phyloP scores from a whole-genome alignment of 129 eudicot species.

The Silybum marianum region DNA sequence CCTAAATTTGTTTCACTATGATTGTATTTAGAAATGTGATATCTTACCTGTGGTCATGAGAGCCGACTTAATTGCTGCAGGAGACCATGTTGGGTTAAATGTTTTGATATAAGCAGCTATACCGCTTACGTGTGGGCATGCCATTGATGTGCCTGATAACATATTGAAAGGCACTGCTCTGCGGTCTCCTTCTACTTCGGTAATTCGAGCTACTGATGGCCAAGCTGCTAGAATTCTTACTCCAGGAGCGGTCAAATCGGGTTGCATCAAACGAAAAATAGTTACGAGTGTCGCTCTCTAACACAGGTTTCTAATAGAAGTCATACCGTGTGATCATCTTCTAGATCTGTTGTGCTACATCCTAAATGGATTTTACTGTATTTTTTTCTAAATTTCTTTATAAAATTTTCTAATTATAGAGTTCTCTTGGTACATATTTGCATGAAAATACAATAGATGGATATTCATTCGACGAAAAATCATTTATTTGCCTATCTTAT shows the following conservation, averaged over 20 bases:
- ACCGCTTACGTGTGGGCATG: neutral
- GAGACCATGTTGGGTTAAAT: neutral
- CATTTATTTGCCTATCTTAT: too few species aligned
- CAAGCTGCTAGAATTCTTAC: conserved; percentile 20
- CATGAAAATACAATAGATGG: too few species aligned
- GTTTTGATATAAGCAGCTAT: neutral
- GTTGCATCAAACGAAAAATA: neutral
- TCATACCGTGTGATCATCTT: too few species aligned
- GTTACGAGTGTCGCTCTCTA: neutral
- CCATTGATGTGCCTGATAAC: conserved; percentile 12
- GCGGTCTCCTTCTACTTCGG: neutral
- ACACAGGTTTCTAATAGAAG: neutral
- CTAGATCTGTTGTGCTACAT: too few species aligned
- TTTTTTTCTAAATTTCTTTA: too few species aligned
- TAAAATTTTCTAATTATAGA: too few species aligned
- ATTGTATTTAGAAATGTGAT: neutral
- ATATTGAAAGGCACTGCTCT: conserved; percentile 7
- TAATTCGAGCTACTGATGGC: neutral
- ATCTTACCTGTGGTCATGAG: neutral
- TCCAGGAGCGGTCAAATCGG: conserved; percentile 2
- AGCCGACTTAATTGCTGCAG: neutral
- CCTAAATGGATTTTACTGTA: too few species aligned
- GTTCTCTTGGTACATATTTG: too few species aligned
- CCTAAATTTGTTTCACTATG: too few species aligned
- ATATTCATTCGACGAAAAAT: too few species aligned